Conservation (phyloP, 2,329 filamentous ascomycete species). For the Verticillium nonalfalfae region DNA sequence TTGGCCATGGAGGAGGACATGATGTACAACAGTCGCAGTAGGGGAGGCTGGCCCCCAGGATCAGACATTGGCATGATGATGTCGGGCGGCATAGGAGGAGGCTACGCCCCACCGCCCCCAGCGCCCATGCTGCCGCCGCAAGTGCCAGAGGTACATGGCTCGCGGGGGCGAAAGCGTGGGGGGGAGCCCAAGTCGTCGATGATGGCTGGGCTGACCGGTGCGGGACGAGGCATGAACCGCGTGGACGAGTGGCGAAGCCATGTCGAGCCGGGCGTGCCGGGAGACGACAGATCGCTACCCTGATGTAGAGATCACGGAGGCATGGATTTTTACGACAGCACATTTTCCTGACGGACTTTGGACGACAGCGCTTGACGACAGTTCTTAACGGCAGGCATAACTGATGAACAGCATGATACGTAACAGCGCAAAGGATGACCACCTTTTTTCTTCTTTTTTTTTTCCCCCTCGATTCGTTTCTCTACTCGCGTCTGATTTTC, state of each 20-base stretch:
- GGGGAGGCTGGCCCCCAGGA: neutral
- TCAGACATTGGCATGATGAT: neutral
- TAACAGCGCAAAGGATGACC: neutral
- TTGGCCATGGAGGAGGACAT: neutral
- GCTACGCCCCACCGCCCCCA: neutral
- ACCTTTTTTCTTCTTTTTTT: too few relatives aligned
- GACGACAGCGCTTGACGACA: neutral
- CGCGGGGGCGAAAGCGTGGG: slow-evolving; percentile 18
- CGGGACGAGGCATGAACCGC: slow-evolving; percentile 37
- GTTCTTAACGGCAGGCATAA: neutral
- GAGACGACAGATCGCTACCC: slow-evolving; percentile 10
- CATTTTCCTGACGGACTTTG: slow-evolving; percentile 3
- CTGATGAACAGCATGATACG: neutral
- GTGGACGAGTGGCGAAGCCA: slow-evolving; percentile 43
- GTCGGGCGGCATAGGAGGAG: neutral
- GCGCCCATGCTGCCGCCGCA: slow-evolving; percentile 10
- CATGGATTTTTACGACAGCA: neutral
- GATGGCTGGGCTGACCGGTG: slow-evolving; percentile 40
- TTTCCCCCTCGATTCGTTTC: too few relatives aligned
- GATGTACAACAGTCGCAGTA: neutral
- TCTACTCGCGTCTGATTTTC: neutral
- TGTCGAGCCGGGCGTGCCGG: slow-evolving; percentile 35
- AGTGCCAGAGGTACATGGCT: slow-evolving; percentile 17
- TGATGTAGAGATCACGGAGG: slow-evolving; percentile 10
- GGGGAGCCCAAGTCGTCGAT: slow-evolving; percentile 30